A percentile compares a stretch with the other conserved stretches of the same genome.
phyloP scores from a whole-genome alignment of 73 alveolate genomes.

The Paramecium primaurelia region DNA sequence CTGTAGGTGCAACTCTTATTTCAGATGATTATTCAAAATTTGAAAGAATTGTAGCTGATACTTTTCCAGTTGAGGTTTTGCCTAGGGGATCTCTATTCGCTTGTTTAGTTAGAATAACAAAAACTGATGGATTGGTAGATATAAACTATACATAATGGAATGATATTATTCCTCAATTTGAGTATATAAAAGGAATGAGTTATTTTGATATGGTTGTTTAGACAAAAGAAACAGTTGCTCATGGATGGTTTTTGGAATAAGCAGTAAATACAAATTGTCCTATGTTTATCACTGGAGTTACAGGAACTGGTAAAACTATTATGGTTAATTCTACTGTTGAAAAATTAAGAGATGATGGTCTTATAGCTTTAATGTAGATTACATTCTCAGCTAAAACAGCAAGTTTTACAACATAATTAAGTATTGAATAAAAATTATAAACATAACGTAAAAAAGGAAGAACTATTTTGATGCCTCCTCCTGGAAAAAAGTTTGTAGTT shows the following conservation, averaged over 20 bases:
- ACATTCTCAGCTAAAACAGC: slow-evolving; percentile 94
- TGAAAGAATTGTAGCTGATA: slow-evolving; percentile 67
- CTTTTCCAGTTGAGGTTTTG: slow-evolving; percentile 61
- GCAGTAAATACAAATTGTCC: slow-evolving; percentile 75
- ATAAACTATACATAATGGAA: slow-evolving; percentile 66
- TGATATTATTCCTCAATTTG: slow-evolving; percentile 67
- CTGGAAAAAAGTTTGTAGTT: slow-evolving; percentile 80
- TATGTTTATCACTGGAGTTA: slow-evolving; percentile 86
- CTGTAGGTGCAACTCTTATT: slow-evolving; percentile 73
- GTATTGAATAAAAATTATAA: slow-evolving; percentile 73
- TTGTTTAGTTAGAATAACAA: slow-evolving; percentile 50
- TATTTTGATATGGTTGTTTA: slow-evolving; percentile 89
- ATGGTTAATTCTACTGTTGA: slow-evolving; percentile 79
- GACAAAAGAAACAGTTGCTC: slow-evolving; percentile 93
- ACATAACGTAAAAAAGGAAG: slow-evolving; percentile 81
- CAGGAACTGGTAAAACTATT: slow-evolving; percentile 97
- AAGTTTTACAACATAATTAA: slow-evolving; percentile 82
- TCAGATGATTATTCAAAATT: slow-evolving; percentile 64
- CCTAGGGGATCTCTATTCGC: slow-evolving; percentile 74
- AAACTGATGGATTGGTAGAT: slow-evolving; percentile 48
- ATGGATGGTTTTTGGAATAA: slow-evolving; percentile 84
- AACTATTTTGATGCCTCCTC: slow-evolving; percentile 81
- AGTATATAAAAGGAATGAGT: slow-evolving; percentile 65
- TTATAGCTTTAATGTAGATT: slow-evolving; percentile 78
- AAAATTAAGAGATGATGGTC: slow-evolving; percentile 73